Evolutionary conservation across 2,329 filamentous ascomycete species (phyloP), one percentile per base, ranked within the genome.

Genomic region (Coniosporium tulheliwenetii): DNA sequence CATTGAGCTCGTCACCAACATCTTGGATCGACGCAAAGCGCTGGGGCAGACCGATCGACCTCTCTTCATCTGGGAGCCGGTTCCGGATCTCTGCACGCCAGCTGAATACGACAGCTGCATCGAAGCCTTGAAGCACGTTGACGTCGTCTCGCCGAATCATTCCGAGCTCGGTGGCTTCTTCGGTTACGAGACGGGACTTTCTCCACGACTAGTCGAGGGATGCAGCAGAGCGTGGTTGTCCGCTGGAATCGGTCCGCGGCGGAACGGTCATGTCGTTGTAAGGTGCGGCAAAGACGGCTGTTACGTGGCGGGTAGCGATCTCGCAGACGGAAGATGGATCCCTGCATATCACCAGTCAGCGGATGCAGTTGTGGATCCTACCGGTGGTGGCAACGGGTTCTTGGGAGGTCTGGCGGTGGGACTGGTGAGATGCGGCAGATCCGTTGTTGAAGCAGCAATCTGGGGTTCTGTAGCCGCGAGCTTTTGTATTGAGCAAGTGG

Each of bases 401-500:
- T 66, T 95, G 8, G 75, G 76, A 15, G 75, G 72, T 2, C 53
- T 79, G 43, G 66, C 71, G 5, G 65, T 77, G 15, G 73, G 69
- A 1, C 56, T 78, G 47, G 63, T 71, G 14, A 64, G 67, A 43
- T 81, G 48, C 77, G 7, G 19, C 68, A 30, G 63, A 36, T 51
- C 59, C 47, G 65, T 83, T 34, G 75, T 79, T 44, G 77, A 85
- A 50, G 86, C 85, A 5, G 78, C 82, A 5, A 67, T 75, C 0
- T 89, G 81, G 75, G 91, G 79, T 4, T 81, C 75, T 37, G 71
- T 96, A 5, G 81, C 85, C 2, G 89, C 91, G 7, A 87, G 86
- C 52, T 91, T 94, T 59, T 85, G 85, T 12, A 93, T 98, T 51
- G 87, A 98, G 61, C 91, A 98, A 59, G 78, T 93, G 40, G 89